Conservation (phyloP, 2,329 filamentous ascomycete species). For the Aulographum hederae region DNA sequence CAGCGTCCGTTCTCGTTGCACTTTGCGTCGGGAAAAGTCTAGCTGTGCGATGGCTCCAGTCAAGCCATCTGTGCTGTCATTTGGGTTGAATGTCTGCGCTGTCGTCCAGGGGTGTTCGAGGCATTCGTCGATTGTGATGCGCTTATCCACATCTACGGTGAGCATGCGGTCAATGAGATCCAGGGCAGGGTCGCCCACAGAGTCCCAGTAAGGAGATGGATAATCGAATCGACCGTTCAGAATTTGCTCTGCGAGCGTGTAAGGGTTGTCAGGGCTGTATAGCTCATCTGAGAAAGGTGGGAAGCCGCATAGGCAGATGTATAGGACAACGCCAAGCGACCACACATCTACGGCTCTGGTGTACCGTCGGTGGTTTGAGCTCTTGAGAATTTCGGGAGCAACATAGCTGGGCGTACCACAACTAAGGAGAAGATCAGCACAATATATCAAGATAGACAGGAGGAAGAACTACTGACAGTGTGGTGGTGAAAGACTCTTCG, state of each 20-base stretch:
- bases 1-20: conserved; percentile 67
- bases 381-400: conserved; percentile 83
- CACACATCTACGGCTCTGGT: conserved; percentile 91
- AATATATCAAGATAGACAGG: too few species aligned
- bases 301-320: conserved; percentile 93
- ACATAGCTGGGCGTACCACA: conserved; percentile 79
- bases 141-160: conserved; percentile 64
- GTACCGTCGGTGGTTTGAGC: conserved; percentile 67
- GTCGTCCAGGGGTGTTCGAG: conserved; percentile 82
- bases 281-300: conserved; percentile 95
- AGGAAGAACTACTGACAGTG: too few species aligned
- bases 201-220: conserved; percentile 90
- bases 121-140: conserved; percentile 81
- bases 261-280: conserved; percentile 63
- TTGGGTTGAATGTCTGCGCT: conserved; percentile 11
- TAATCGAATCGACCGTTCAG: conserved; percentile 81
- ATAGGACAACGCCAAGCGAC: conserved; percentile 94
- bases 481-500: conserved; percentile 94
- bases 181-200: conserved; percentile 68
- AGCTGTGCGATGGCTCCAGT: conserved; percentile 60
- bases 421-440: too few species aligned
- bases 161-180: conserved; percentile 94
- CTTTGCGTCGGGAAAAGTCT: conserved; percentile 67
- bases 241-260: conserved; percentile 75
- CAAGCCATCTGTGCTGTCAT: conserved; percentile 78